Percentiles rank a stretch among this genome's conserved stretches.
Conservation (phyloP, 768 basidiomycete species). For the Lactarius evosmus region DNA sequence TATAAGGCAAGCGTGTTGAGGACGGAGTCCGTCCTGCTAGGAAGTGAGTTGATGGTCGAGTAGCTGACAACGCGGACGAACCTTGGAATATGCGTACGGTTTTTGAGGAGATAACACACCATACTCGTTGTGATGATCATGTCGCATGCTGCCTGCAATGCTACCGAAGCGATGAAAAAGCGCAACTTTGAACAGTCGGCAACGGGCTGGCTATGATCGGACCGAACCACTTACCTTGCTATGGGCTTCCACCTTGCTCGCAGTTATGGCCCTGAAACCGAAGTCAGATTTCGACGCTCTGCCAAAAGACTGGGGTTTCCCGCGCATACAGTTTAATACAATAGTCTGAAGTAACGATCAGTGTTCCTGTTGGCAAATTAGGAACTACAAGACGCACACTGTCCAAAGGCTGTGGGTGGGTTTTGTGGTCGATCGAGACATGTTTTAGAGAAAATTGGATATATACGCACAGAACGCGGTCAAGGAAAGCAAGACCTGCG, state of each 20-base stretch:
- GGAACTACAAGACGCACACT: not conserved
- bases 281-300: not conserved
- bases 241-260: not conserved
- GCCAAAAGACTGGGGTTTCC: not conserved
- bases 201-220: not conserved
- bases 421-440: not conserved
- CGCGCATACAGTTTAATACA: not conserved
- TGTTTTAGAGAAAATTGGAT: too few relatives aligned
- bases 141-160: not conserved
- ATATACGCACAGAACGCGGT: not conserved
- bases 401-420: not conserved
- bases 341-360: not conserved
- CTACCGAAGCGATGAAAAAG: constrained; percentile 7
- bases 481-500: not conserved
- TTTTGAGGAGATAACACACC: not conserved
- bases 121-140: constrained; percentile 1
- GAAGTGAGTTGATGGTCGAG: not conserved
- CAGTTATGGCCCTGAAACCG: not conserved
- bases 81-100: not conserved
- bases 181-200: constrained; percentile 1
- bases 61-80: not conserved
- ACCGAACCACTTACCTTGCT: not conserved
- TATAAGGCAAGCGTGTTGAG: constrained; percentile 1
- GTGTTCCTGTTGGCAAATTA: not conserved
- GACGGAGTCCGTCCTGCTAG: not conserved